These are phyloP conservation scores for Torulaspora microellipsoides DNA, from an alignment of 805 yeast genomes.

Conservation along the genomic window DNA sequence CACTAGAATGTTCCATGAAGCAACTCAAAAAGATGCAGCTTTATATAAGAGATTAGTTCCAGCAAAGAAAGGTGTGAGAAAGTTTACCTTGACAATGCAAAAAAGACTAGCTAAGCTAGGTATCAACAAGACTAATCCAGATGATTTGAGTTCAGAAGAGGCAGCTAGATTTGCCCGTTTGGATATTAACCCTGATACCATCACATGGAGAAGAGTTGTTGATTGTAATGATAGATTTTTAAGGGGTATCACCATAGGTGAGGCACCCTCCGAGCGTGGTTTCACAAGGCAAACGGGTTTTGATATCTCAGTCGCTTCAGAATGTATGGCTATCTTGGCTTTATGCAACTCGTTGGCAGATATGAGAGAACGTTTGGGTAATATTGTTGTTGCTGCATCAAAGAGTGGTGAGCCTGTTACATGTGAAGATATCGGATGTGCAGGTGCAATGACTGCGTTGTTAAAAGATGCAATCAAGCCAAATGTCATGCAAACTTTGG, in stretches of 20 bases:
- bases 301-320: conserved; percentile 82
- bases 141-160: conserved; percentile 68
- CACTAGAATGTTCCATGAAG: conserved; percentile 80
- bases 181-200: conserved; percentile 73
- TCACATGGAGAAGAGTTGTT: conserved; percentile 79
- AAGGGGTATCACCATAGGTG: conserved; percentile 73
- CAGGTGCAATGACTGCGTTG: conserved; percentile 80
- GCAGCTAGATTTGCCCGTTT: conserved; percentile 58
- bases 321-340: conserved; percentile 82
- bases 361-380: conserved; percentile 69
- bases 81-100: conserved; percentile 63
- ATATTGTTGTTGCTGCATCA: conserved; percentile 68
- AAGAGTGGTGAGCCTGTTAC: conserved; percentile 69
- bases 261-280: conserved; percentile 79
- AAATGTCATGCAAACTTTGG: conserved; percentile 81
- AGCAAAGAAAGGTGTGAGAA: conserved; percentile 63
- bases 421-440: conserved; percentile 79
- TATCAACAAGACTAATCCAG: conserved; percentile 64
- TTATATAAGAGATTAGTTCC: conserved; percentile 74
- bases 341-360: conserved; percentile 65
- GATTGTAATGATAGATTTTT: conserved; percentile 79
- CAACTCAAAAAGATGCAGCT: conserved; percentile 66
- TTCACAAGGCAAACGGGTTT: conserved; percentile 69
- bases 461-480: conserved; percentile 81
- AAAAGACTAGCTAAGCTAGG: conserved; percentile 65